phyloP scores from a whole-genome alignment of 768 basidiomycete species.

The Daedalea quercina region DNA sequence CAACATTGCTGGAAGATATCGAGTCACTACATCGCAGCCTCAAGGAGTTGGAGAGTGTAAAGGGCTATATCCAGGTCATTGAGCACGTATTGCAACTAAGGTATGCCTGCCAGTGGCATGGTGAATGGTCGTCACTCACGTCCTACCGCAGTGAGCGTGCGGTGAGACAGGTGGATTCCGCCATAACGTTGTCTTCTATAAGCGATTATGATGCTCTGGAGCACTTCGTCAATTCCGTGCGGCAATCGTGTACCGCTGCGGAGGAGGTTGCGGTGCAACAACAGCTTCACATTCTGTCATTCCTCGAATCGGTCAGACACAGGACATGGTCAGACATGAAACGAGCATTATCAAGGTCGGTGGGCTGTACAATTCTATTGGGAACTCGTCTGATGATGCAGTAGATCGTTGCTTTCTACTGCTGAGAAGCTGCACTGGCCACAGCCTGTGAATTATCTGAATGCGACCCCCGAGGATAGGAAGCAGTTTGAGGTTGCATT shows the following conservation, averaged over 20 bases:
- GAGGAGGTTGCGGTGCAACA: constrained; percentile 41
- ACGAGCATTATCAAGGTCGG: constrained; percentile 53
- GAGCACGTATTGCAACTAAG: constrained; percentile 66
- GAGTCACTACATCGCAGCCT: constrained; percentile 73
- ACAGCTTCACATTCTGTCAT: constrained; percentile 51
- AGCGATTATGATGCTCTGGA: constrained; percentile 57
- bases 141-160: constrained; percentile 45
- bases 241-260: constrained; percentile 34
- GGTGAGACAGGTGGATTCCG: constrained; percentile 40
- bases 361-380: constrained; percentile 3
- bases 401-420: constrained; percentile 53
- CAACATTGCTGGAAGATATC: constrained; percentile 76
- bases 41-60: constrained; percentile 70
- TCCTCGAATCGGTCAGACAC: constrained; percentile 56
- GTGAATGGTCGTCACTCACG: neutral
- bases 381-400: neutral
- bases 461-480: constrained; percentile 43
- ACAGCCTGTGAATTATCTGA: constrained; percentile 55
- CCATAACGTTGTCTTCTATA: constrained; percentile 34
- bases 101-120: constrained; percentile 31
- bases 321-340: constrained; percentile 79
- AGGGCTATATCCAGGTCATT: constrained; percentile 69
- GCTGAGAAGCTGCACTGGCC: constrained; percentile 88
- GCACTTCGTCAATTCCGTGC: constrained; percentile 48
- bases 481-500: constrained; percentile 72